Base-by-base conservation (phyloP, 257 asterid genomes). In the Mentha longifolia region DNA sequence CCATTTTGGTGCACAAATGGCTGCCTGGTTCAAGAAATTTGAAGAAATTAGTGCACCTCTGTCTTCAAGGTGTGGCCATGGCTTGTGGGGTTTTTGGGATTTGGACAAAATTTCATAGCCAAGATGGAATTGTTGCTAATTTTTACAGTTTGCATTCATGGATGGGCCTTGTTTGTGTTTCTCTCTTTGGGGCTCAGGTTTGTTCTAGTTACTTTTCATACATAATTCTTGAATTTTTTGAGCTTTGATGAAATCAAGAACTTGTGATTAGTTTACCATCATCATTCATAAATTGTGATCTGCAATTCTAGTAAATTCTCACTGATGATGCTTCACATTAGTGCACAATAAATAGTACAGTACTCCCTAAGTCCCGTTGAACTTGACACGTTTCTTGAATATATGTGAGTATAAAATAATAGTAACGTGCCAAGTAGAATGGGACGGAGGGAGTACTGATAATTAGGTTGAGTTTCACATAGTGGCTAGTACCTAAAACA, bases 81-180 rank as follows among this genome's bases (percentile, higher is more conserved):
- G 86, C 77, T 51, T 85, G 87, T 86, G 98, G 98, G 71, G 45
- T 92, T 56, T 92, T 92, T 65, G 97, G 97, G 15, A 83, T 90
- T 75, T 92, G 97, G 98, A 87, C 95, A 9, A 92, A 87, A 39
- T 90, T 92, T 65, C 93, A 88, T 7, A 76, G 95, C 2, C 81
- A 85, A 79, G 88, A 88, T 75, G 98, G 98, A 55, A 68, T 92
- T 82, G 84, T 92, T 51, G 96, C 93, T 73, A 90, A 92, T 76
- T 92, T 90, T 76, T 90, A 76, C 78, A 92, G 95, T 71, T 72
- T 92, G 86, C 96, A 92, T 74, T 92, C 98, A n/a, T 92, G 98
- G 97, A 84, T 92, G 97, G 97, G 96, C 25, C 43, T 92, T 43
- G 68, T 77, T 56, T 92, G 97, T 71, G 49, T 90, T 63, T 65